phyloP scores from a whole-genome alignment of 345 rosid genomes.

The Anacardium occidentale region DNA sequence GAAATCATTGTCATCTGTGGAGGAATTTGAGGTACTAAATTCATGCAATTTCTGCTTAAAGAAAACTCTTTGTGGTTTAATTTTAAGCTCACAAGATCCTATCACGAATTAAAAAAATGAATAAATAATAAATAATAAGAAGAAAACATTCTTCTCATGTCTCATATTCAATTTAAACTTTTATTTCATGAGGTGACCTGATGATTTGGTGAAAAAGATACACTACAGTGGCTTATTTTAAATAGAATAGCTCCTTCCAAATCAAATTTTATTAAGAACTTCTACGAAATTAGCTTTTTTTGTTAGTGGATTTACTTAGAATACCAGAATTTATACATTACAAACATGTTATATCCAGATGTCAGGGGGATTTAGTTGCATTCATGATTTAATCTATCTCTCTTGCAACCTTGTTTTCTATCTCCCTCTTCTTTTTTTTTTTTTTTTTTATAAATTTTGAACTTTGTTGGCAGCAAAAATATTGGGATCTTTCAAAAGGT shows the following conservation, averaged over 20 bases:
- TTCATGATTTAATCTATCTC: slow-evolving; percentile 7
- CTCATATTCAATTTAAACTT: slow-evolving; percentile 4
- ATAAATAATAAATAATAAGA: neutral
- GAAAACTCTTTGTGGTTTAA: neutral
- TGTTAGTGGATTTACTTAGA: neutral
- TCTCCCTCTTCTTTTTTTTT: neutral
- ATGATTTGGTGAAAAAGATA: neutral
- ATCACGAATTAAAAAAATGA: neutral
- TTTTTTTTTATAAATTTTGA: slow-evolving; percentile 12
- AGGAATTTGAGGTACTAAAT: slow-evolving; percentile 78
- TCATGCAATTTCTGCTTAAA: slow-evolving; percentile 9
- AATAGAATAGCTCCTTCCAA: neutral
- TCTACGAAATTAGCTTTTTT: neutral
- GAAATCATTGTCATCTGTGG: slow-evolving; percentile 73
- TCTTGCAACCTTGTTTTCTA: slow-evolving; percentile 7
- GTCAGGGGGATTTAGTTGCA: slow-evolving; percentile 1
- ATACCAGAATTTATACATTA: neutral
- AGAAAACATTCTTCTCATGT: neutral
- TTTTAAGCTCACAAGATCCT: neutral
- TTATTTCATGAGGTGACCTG: neutral
- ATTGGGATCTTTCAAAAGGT: slow-evolving; percentile 86
- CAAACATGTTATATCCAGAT: neutral
- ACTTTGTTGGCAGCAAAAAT: slow-evolving; percentile 65
- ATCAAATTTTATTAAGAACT: neutral
- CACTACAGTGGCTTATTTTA: too few species aligned